phyloP scores from a whole-genome alignment of 441 rosid species.

The Syzygium syzygioides region DNA sequence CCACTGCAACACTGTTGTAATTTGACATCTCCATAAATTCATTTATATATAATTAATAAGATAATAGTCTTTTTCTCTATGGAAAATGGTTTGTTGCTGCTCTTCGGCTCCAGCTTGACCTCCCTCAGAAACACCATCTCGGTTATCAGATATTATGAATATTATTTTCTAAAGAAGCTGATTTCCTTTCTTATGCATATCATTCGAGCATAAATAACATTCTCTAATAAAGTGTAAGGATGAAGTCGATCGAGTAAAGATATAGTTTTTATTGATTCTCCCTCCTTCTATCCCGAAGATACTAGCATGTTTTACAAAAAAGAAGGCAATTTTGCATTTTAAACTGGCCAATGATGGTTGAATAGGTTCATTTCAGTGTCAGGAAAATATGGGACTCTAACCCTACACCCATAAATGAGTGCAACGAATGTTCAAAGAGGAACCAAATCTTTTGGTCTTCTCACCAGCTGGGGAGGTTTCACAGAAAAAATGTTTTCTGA shows the following conservation, averaged over 20 bases:
- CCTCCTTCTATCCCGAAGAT: neutral
- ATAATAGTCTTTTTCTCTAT: neutral
- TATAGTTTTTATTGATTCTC: neutral
- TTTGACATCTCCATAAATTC: neutral
- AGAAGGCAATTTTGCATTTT: neutral
- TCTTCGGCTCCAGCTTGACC: neutral
- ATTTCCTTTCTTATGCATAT: neutral
- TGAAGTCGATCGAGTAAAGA: neutral
- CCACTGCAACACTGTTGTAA: neutral
- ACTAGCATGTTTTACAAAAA: too few species aligned
- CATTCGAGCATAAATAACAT: neutral
- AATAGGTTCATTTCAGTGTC: neutral
- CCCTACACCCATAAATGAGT: neutral
- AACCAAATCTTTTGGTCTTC: neutral
- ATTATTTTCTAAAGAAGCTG: neutral
- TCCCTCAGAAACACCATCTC: neutral
- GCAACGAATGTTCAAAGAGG: neutral
- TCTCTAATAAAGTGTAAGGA: neutral
- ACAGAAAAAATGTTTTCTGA: neutral
- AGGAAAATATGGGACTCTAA: neutral
- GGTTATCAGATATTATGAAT: neutral
- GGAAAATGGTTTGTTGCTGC: neutral
- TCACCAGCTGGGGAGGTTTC: neutral
- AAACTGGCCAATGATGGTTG: neutral
- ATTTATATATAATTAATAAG: neutral